Evolutionary conservation across 2,329 filamentous ascomycete genomes (phyloP), one percentile per base, ranked within the genome.

Genomic region (Sporothrix brasiliensis): DNA sequence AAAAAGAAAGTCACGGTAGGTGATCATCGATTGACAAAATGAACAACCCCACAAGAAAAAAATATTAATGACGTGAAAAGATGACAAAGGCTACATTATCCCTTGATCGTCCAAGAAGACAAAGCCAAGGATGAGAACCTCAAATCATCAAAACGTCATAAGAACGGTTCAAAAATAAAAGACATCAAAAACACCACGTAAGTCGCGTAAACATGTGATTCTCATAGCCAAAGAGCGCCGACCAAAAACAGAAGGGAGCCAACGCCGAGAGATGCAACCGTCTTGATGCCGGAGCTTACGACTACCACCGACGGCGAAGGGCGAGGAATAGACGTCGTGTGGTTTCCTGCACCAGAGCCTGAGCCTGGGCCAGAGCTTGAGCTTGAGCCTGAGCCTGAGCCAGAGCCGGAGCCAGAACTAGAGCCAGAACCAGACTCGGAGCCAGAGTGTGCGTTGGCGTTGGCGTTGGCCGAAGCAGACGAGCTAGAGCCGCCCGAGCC

Each of bases 201-300:
- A 52, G 49, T 41, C 34, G 30, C 44, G 58, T 13, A 56, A 34
- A 34, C 34, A 34, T 34, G 34, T 7, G 19, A 41, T 41, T 34
- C 63, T 70, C 58, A 72, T 66, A 72, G 47, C 60, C 53, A 69
- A 34, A 73, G 54, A 65, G 60, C 58, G 27, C 68, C 73, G 21
- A 67, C 44, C 19, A 70, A 39, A 58, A 72, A 63, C 50, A 74
- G 13, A 6, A 73, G 41, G 27, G 72, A 7, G 5, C 60, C 61
- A 44, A 66, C 30, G 68, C 72, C 68, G 24, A 67, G n/a, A 16
- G 72, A 70, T 21, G 66, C 60, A 9, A 65, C 49, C 2, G 54
- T 68, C 70, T 73, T 73, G 34, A 71, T 68, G n/a, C 65, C 72
- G 4, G 71, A 60, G 69, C 68, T 73, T 61, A 70, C 71, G 4